Percentiles rank a stretch among this genome's conserved stretches.
phyloP scores from a whole-genome alignment of 352 stramenopile genomes.

The Phytophthora pini region DNA sequence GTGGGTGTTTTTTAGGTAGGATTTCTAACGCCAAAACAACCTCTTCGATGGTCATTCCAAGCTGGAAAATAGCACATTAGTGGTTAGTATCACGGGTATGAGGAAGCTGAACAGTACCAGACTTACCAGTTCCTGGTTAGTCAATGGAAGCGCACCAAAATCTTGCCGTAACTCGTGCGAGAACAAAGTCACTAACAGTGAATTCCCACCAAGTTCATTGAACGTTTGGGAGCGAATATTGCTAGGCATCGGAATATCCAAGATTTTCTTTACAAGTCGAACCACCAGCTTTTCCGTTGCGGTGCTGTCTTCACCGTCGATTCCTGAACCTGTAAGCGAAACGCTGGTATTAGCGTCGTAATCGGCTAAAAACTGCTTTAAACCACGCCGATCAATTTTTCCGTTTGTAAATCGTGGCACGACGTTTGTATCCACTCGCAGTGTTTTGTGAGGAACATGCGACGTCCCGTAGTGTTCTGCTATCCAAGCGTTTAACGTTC shows the following conservation, averaged over 20 bases:
- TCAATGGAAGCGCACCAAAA: constrained; percentile 10
- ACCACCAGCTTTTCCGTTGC: constrained; percentile 6
- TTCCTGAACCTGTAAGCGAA: background rate
- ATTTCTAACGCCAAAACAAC: constrained; percentile 7
- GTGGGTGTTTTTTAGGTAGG: background rate
- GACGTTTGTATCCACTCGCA: constrained; percentile 12
- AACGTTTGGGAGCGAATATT: constrained; percentile 33
- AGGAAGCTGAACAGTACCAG: background rate
- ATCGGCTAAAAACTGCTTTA: constrained; percentile 26
- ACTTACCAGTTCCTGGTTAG: constrained; percentile 38
- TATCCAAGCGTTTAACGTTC: constrained; percentile 40
- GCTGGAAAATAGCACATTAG: constrained; percentile 11
- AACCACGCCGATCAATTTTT: constrained; percentile 46
- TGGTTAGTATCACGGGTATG: constrained; percentile 6
- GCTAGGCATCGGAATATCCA: constrained; percentile 8
- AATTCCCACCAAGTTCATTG: constrained; percentile 59
- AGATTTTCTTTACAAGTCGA: constrained; percentile 17
- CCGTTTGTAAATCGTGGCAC: constrained; percentile 42
- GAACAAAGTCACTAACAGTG: constrained; percentile 56
- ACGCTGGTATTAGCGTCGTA: background rate
- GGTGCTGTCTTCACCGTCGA: background rate
- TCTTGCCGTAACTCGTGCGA: constrained; percentile 45
- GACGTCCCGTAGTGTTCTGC: constrained; percentile 32
- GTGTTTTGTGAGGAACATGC: constrained; percentile 39
- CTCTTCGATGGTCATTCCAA: constrained; percentile 33